Base-by-base conservation (phyloP, 495 filamentous ascomycete genomes). In the Neurospora sp. region DNA sequence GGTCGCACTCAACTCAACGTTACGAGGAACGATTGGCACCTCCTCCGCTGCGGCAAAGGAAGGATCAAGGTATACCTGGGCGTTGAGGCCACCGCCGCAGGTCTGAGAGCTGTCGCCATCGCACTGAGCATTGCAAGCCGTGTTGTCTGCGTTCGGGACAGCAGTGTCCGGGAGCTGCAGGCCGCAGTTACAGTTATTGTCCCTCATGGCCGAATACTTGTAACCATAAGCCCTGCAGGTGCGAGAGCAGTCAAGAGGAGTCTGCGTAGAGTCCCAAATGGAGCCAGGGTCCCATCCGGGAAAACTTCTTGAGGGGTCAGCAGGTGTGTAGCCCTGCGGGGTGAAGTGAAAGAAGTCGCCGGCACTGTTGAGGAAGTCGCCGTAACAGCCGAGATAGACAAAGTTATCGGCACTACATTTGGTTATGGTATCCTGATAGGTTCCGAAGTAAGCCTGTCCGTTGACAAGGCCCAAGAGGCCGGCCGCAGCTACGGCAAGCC, bases 211-310 rank as follows among this genome's bases (percentile, higher is more conserved):
- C 16, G 79, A 16, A 38, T 72, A 81, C 62, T 78, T 79, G 73
- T 74, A 81, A 38, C 80, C 80, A 37, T 73, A 75, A 7, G 71
- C 76, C 42, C 79, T 73, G 73, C 80, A 81, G 27, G 70, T 73
- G 12, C 70, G 70, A 39, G 72, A 72, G 66, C 80, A 82, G 74
- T 74, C 70, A 46, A 79, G 71, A 9, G 76, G 77, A 12, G 78
- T 78, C 9, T 72, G 60, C 1, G 80, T 80, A 44, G 71, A 74
- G 75, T 80, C 77, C 62, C 70, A 74, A n/a, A 35, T 14, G 12
- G 72, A 74, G 49, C 76, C 76, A 11, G 69, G 71, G 71, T 76
- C 73, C 35, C 66, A 81, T 20, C 71, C 46, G 46, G 76, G 76
- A 27, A 74, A 79, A 18, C 74, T 75, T 39, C 62, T 69, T 3